phyloP scores from a whole-genome alignment of 805 yeast species.

The Starmerella vaccinii region DNA sequence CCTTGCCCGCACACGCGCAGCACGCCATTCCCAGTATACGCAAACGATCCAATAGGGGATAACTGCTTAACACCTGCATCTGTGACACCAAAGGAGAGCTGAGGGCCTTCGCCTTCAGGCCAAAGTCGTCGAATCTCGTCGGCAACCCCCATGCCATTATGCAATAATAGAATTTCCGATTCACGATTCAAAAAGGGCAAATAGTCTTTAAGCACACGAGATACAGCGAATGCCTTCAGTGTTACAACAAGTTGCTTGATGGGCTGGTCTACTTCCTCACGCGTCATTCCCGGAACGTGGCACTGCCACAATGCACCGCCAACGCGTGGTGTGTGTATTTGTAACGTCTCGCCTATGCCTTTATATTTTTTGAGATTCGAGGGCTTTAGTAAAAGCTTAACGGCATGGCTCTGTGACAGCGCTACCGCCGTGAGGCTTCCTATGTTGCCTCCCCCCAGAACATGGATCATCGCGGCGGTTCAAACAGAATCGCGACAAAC shows the following conservation, averaged over 20 bases:
- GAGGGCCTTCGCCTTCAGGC: slow-evolving; percentile 46
- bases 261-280: slow-evolving; percentile 14
- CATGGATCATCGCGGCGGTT: slow-evolving; percentile 23
- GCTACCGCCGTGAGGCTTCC: slow-evolving; percentile 44
- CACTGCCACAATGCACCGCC: slow-evolving; percentile 29
- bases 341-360: slow-evolving; percentile 18
- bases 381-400: slow-evolving; percentile 37
- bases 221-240: slow-evolving; percentile 71
- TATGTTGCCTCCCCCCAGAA: slow-evolving; percentile 47
- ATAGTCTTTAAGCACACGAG: slow-evolving; percentile 49
- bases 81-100: slow-evolving; percentile 61
- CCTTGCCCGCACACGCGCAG: not conserved
- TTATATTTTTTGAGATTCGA: slow-evolving; percentile 36
- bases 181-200: slow-evolving; percentile 38
- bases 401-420: slow-evolving; percentile 32
- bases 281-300: slow-evolving; percentile 19
- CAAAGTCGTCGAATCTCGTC: slow-evolving; percentile 46
- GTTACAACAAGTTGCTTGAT: slow-evolving; percentile 58
- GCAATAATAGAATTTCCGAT: slow-evolving; percentile 59
- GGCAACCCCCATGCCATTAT: slow-evolving; percentile 72
- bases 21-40: slow-evolving; percentile 62
- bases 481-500: not conserved
- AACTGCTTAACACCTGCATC: slow-evolving; percentile 69
- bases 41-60: slow-evolving; percentile 36
- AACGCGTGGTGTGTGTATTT: slow-evolving; percentile 30